Conservation (phyloP, 129 eudicot species). For the carrot (Daucus carota) region DH1_v3.0 NC_030387.2:30257501-30258000, state of each 20-base stretch:
- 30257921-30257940: too few species aligned
- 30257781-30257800: constrained; percentile 92
- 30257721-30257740: constrained; percentile 99
- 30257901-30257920: too few species aligned
- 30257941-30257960: too few species aligned
- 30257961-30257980: too few species aligned
- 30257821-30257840: constrained; percentile 92
- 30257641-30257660: not conserved
- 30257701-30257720: constrained; percentile 31
- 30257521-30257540: not conserved
- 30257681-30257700: not conserved
- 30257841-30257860: not conserved
- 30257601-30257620: not conserved
- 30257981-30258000: too few species aligned
- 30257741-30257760: constrained; percentile 98
- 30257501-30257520: not conserved
- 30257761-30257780: constrained; percentile 99
- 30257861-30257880: not conserved
- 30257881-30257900: not conserved
- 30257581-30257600: not conserved
- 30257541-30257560: not conserved
- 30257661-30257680: not conserved
- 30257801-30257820: constrained; percentile 99
- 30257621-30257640: not conserved
- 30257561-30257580: not conserved